Percentiles rank a stretch among this genome's conserved stretches.
Evolutionary conservation across 768 basidiomycete species (phyloP).

Genomic region (Coprinopsis strossmayeri): DNA sequence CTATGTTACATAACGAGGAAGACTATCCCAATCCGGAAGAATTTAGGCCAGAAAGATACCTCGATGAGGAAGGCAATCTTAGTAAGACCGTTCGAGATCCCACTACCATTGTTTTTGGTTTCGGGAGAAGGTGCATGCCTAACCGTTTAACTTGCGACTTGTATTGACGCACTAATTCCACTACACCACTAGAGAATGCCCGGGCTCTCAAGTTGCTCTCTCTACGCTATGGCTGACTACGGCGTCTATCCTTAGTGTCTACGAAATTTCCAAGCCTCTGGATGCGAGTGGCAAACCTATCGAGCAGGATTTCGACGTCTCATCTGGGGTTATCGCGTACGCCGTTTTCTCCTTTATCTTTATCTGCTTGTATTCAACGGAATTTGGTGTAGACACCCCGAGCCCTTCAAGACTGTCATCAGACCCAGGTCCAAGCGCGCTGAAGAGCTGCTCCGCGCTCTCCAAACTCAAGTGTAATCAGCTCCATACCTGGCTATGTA

Average conservation of each 20-base stretch:
- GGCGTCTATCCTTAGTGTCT: slow-evolving; percentile 26
- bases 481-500: too few relatives aligned
- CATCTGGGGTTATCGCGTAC: not conserved
- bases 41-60: slow-evolving; percentile 17
- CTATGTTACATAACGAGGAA: slow-evolving; percentile 17
- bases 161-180: not conserved
- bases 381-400: not conserved
- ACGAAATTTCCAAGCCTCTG: slow-evolving; percentile 23
- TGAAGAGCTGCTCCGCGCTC: too few relatives aligned
- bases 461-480: too few relatives aligned
- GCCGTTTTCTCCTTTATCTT: not conserved
- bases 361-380: not conserved
- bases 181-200: slow-evolving; percentile 24
- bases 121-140: slow-evolving; percentile 11
- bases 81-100: slow-evolving; percentile 6
- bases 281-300: slow-evolving; percentile 22
- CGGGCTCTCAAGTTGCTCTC: slow-evolving; percentile 26
- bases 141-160: not conserved
- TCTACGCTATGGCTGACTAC: slow-evolving; percentile 21
- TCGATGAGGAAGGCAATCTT: slow-evolving; percentile 4
- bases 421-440: slow-evolving; percentile 1
- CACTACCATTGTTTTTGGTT: slow-evolving; percentile 8
- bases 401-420: slow-evolving; percentile 1
- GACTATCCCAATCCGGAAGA: slow-evolving; percentile 14
- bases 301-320: slow-evolving; percentile 1